Evolutionary conservation across 306 rosid species (phyloP).

Genomic region (Inga leiocalycina): DNA sequence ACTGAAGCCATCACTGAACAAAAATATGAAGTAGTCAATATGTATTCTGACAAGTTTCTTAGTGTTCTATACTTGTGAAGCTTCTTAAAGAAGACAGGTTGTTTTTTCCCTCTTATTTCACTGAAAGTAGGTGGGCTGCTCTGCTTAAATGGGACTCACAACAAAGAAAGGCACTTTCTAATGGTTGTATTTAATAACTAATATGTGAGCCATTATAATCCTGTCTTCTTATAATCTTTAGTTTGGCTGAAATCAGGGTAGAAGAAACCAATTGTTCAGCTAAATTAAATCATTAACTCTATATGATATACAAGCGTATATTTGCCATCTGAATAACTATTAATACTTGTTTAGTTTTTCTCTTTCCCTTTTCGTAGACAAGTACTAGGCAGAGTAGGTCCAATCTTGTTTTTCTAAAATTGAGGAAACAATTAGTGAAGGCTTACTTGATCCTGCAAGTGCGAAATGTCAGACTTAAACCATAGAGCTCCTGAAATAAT

Average conservation of each 20-base stretch:
- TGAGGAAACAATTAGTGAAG: not conserved
- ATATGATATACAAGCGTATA: no score
- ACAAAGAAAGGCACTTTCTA: no score
- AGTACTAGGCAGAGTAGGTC: not conserved
- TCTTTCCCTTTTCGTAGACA: not conserved
- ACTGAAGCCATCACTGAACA: not conserved
- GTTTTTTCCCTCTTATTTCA: no score
- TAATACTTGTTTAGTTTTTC: not conserved
- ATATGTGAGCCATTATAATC: no score
- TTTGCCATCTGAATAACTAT: not conserved
- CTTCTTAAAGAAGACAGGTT: not conserved
- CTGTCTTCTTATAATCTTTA: no score
- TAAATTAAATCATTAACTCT: no score
- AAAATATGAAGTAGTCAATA: not conserved
- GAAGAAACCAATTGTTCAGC: no score
- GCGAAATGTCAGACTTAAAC: constrained; percentile 56
- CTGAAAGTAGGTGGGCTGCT: no score
- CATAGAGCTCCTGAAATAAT: constrained; percentile 65
- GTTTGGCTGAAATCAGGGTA: no score
- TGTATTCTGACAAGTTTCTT: not conserved
- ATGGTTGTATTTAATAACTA: no score
- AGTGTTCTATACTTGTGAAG: not conserved
- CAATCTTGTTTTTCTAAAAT: not conserved
- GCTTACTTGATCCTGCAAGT: constrained; percentile 72
- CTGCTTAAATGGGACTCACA: no score